Conservation (phyloP, 2,329 filamentous ascomycete species). For the Lasiodiplodia sp. region DNA sequence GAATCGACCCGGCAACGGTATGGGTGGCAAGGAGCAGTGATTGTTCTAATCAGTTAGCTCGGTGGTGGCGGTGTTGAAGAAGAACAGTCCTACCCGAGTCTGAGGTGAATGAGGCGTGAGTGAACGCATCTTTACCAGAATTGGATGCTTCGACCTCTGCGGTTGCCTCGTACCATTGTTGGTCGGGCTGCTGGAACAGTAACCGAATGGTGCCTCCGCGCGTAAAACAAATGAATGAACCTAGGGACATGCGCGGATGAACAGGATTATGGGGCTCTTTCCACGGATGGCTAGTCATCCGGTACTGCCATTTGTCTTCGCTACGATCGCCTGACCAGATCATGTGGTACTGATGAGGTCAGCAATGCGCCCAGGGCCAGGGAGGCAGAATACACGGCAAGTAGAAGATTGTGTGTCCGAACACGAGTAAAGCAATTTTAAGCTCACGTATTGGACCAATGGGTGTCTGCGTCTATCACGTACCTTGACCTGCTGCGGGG, state of each 20-base stretch:
- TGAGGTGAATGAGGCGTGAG: constrained; percentile 56
- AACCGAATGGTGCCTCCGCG: constrained; percentile 76
- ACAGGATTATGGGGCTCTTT: constrained; percentile 77
- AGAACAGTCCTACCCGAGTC: constrained; percentile 67
- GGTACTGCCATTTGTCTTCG: constrained; percentile 69
- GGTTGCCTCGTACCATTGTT: constrained; percentile 73
- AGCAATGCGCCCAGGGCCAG: constrained; percentile 28
- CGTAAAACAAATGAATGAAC: constrained; percentile 79
- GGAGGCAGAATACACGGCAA: background rate
- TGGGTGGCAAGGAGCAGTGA: constrained; percentile 71
- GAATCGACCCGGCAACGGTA: constrained; percentile 74
- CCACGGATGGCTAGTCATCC: constrained; percentile 69
- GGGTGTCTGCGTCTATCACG: background rate
- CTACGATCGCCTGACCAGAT: constrained; percentile 49
- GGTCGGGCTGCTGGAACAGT: constrained; percentile 77
- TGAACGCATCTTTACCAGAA: constrained; percentile 61
- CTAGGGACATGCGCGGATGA: constrained; percentile 40
- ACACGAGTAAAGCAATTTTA: background rate
- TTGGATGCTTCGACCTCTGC: constrained; percentile 77
- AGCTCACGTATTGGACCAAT: background rate
- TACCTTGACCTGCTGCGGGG: constrained; percentile 51
- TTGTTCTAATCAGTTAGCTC: constrained; percentile 42
- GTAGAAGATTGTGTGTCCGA: background rate
- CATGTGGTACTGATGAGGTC: constrained; percentile 42
- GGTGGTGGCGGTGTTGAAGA: constrained; percentile 13